A percentile compares a stretch with the other conserved stretches of the same genome.
phyloP scores from a whole-genome alignment of 1,139 yeast genomes.

The Kodamaea ohmeri region DNA sequence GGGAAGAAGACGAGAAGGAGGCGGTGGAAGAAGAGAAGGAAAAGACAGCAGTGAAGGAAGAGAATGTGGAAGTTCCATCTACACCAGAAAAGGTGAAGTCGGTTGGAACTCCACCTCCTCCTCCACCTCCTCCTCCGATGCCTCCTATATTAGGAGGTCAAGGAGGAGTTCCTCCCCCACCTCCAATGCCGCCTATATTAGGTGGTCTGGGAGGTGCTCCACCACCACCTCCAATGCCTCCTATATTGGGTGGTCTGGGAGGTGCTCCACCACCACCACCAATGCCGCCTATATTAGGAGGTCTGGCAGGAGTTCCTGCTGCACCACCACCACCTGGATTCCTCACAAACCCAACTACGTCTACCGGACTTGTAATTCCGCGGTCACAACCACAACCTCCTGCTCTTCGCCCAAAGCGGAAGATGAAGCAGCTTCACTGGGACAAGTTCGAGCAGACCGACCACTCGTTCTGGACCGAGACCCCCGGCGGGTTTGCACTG shows the following conservation, averaged over 20 bases:
- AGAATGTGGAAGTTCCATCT: background rate
- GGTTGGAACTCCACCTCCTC: conserved; percentile 20
- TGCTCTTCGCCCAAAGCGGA: conserved; percentile 66
- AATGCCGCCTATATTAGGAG: background rate
- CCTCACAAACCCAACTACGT: conserved; percentile 1
- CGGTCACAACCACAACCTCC: conserved; percentile 33
- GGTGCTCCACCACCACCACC: conserved; percentile 2
- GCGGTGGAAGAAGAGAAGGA: background rate
- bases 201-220: conserved; percentile 19
- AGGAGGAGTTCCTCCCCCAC: conserved; percentile 18
- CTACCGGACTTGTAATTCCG: background rate
- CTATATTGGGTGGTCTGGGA: conserved; percentile 12
- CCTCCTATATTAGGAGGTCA: conserved; percentile 13
- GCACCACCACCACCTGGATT: conserved; percentile 3
- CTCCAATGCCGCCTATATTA: conserved; percentile 18
- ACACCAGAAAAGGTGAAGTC: background rate
- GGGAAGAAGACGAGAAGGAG: background rate
- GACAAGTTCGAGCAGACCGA: conserved; percentile 64
- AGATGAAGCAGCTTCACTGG: conserved; percentile 81
- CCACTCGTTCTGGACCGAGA: conserved; percentile 63
- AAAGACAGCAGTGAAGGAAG: background rate
- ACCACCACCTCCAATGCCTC: conserved; percentile 25
- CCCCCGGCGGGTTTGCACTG: conserved; percentile 47
- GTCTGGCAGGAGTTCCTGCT: background rate
- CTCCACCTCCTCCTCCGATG: conserved; percentile 20